A percentile compares a stretch with the other conserved stretches of the same genome.
These are phyloP conservation scores for Hyaloperonospora brassicae DNA, from an alignment of 352 stramenopile species.

Conservation along the genomic window DNA sequence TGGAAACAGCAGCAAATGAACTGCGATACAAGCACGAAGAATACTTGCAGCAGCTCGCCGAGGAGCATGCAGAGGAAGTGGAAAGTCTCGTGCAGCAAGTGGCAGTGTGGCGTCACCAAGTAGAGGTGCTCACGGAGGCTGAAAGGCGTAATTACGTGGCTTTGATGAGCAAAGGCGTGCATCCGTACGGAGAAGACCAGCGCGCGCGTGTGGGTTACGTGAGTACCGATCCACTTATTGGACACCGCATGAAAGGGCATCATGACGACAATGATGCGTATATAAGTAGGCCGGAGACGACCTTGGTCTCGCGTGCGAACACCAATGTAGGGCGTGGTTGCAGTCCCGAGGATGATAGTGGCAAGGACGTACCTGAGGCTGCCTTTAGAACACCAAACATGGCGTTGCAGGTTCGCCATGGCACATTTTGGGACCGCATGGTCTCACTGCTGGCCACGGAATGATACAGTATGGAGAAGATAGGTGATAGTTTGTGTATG, in stretches of 20 bases:
- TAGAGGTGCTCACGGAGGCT: constrained; percentile 75
- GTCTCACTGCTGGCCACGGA: constrained; percentile 30
- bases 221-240: constrained; percentile 19
- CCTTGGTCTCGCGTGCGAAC: constrained; percentile 2
- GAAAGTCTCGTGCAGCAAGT: constrained; percentile 77
- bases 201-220: constrained; percentile 44
- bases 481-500: no score
- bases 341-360: constrained; percentile 18
- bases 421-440: constrained; percentile 45
- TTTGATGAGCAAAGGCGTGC: constrained; percentile 49
- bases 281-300: constrained; percentile 8
- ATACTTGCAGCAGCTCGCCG: constrained; percentile 69
- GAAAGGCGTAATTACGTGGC: constrained; percentile 72
- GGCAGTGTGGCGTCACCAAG: constrained; percentile 74
- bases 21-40: constrained; percentile 60
- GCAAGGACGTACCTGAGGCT: constrained; percentile 12
- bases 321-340: constrained; percentile 28
- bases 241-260: constrained; percentile 8
- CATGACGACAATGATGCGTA: constrained; percentile 2
- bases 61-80: constrained; percentile 77
- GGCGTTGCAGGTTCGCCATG: constrained; percentile 29
- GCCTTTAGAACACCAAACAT: constrained; percentile 31
- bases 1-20: constrained; percentile 42
- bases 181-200: constrained; percentile 48
- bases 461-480: not conserved